Evolutionary conservation across 2,329 filamentous ascomycete species (phyloP), one percentile per base, ranked within the genome.

Genomic region (Penicillium sp.): DNA sequence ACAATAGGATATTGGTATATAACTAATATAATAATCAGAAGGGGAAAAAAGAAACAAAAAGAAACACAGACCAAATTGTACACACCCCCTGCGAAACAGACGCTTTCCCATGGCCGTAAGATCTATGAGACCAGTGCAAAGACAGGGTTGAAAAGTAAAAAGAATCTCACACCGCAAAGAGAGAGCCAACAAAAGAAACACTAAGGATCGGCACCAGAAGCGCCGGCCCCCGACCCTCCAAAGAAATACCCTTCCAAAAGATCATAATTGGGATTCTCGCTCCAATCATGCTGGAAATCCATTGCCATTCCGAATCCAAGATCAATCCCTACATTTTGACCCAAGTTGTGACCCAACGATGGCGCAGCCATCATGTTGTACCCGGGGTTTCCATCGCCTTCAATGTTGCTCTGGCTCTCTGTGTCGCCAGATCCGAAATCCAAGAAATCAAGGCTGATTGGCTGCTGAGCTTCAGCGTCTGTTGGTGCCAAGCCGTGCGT

Each of bases 201-300:
- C 29, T 52, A 62, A 21, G 45, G 42, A 54, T 65, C 63, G 11
- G 58, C 64, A 44, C 63, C 63, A 24, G 64, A 39, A 36, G 65
- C 58, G n/a, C 68, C 69, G 24, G 63, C 57, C 6, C 67, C 69
- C n/a, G 63, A 66, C 24, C 73, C 76, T 9, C 81, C 81, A 70
- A 83, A 83, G 67, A 83, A 83, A 65, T 80, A 83, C 4, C 79
- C 81, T 62, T 82, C 79, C 60, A 83, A 78, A 31, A 83, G 62
- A 72, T 82, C 80, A 61, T 77, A 75, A 46, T 75, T 75, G 21
- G 71, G 68, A 39, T 76, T 76, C 52, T 80, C 77, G 48, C 73
- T 77, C 77, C 77, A 79, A 61, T 80, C 77, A 67, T 80, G 77
- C 56, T 78, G 75, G 51, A 72, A 75, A 46, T 77, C 77, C 48